phyloP scores from a whole-genome alignment of 2,329 filamentous ascomycete genomes.

The Cordyceps tenuipes region DNA sequence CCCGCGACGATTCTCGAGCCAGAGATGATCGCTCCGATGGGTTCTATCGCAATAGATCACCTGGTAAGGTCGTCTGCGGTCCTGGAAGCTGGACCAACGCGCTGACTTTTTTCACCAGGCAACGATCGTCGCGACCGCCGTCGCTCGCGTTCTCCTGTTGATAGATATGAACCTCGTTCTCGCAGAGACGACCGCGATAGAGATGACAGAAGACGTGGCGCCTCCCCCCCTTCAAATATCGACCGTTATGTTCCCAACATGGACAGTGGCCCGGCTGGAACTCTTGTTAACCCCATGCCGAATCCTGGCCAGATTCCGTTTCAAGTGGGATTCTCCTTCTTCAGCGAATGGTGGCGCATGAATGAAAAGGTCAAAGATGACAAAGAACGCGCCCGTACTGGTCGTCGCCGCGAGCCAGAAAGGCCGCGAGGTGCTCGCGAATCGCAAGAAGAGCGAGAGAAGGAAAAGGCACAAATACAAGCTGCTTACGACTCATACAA shows the following conservation, averaged over 20 bases:
- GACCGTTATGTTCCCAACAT: slow-evolving; percentile 79
- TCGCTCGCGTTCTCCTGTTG: slow-evolving; percentile 62
- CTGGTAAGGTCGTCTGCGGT: slow-evolving; percentile 44
- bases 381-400: slow-evolving; percentile 61
- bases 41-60: slow-evolving; percentile 60
- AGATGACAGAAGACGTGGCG: slow-evolving; percentile 55
- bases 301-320: slow-evolving; percentile 67
- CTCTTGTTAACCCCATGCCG: slow-evolving; percentile 55
- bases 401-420: slow-evolving; percentile 58
- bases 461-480: slow-evolving; percentile 72
- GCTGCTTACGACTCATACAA: slow-evolving; percentile 59
- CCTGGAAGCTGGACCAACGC: not conserved
- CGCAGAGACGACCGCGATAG: slow-evolving; percentile 60
- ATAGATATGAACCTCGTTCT: slow-evolving; percentile 65
- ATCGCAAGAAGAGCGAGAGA: slow-evolving; percentile 64
- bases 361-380: slow-evolving; percentile 79
- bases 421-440: slow-evolving; percentile 56
- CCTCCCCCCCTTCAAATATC: slow-evolving; percentile 61
- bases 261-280: slow-evolving; percentile 38
- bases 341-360: slow-evolving; percentile 77
- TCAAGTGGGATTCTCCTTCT: slow-evolving; percentile 79
- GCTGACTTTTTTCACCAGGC: slow-evolving; percentile 28
- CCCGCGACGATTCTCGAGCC: slow-evolving; percentile 42
- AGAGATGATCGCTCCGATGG: slow-evolving; percentile 49
- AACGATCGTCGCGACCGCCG: slow-evolving; percentile 53